These are phyloP conservation scores for Cyanidium caldarium DNA, from an alignment of 23 red algal genomes.

Conservation along the genomic window DNA sequence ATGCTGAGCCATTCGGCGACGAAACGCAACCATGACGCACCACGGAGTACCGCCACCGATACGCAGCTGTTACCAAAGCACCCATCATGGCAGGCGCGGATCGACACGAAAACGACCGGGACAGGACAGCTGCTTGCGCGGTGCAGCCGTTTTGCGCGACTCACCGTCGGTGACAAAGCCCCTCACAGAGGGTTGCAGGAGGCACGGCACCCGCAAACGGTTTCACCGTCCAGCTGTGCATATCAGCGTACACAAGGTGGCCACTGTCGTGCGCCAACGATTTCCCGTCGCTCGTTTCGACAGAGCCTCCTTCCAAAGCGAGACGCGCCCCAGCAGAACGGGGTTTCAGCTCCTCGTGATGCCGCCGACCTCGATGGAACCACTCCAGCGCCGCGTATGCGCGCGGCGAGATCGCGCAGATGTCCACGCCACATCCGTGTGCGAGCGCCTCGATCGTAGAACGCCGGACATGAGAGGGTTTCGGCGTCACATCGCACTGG, in stretches of 20 bases:
- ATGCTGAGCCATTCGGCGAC: no score
- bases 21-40: no score
- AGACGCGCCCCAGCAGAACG: conserved; percentile 59
- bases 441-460: conserved; percentile 67
- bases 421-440: conserved; percentile 85
- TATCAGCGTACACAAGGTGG: conserved; percentile 85
- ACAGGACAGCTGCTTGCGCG: no score
- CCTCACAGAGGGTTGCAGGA: conserved; percentile 38
- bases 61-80: no score
- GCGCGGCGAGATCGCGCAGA: conserved; percentile 71
- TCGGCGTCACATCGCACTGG: conserved; percentile 10
- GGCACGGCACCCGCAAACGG: conserved; percentile 66
- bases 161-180: conserved; percentile 89
- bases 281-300: no score
- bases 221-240: conserved; percentile 63
- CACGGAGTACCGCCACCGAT: no score
- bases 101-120: no score
- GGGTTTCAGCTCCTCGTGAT: conserved; percentile 83
- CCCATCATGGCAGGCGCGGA: no score
- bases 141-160: conserved; percentile 1
- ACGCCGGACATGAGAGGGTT: conserved; percentile 63
- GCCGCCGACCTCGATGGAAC: conserved; percentile 79
- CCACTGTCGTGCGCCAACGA: not conserved
- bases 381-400: conserved; percentile 68
- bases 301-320: no score